A percentile compares a stretch with the other conserved stretches of the same genome.
These are phyloP conservation scores for Rhodotorula sp. DNA, from an alignment of 1,284 basidiomycete genomes.

Conservation along the genomic window DNA sequence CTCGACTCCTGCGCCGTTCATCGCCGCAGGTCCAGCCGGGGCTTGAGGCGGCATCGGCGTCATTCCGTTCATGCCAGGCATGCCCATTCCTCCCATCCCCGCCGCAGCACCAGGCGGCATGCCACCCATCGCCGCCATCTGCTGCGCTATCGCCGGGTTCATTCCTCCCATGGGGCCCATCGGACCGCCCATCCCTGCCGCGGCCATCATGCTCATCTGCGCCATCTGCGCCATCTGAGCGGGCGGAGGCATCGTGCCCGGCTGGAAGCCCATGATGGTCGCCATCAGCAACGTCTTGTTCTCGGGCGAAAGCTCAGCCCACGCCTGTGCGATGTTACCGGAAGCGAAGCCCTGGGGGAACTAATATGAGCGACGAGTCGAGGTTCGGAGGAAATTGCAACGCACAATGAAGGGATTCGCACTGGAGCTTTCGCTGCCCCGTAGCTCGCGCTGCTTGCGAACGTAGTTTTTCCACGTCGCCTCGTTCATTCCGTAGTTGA, in stretches of 20 bases:
- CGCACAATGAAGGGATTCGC: conserved; percentile 48
- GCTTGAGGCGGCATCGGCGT: conserved; percentile 4
- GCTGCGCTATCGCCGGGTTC: conserved; percentile 36
- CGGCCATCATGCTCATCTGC: conserved; percentile 23
- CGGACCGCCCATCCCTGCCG: conserved; percentile 38
- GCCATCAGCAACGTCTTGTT: conserved; percentile 43
- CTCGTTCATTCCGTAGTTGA: conserved; percentile 99
- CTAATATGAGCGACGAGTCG: neutral
- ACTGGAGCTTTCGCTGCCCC: conserved; percentile 65
- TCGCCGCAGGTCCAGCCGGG: neutral
- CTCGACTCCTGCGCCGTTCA: neutral
- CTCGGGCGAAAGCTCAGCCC: conserved; percentile 48
- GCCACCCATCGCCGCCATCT: conserved; percentile 3
- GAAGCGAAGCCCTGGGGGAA: conserved; percentile 51
- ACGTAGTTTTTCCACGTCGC: conserved; percentile 90
- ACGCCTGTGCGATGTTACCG: conserved; percentile 70
- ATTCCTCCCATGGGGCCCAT: conserved; percentile 39
- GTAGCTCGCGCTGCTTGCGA: conserved; percentile 75
- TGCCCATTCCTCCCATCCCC: conserved; percentile 4
- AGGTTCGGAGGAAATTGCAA: neutral
- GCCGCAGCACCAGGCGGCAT: neutral
- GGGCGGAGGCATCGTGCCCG: conserved; percentile 16
- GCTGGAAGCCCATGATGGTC: conserved; percentile 43
- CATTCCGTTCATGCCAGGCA: neutral
- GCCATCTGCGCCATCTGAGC: conserved; percentile 26